Base-by-base conservation (phyloP, 192 early-diverging fungal genomes). In the Coemansia sp. region DNA sequence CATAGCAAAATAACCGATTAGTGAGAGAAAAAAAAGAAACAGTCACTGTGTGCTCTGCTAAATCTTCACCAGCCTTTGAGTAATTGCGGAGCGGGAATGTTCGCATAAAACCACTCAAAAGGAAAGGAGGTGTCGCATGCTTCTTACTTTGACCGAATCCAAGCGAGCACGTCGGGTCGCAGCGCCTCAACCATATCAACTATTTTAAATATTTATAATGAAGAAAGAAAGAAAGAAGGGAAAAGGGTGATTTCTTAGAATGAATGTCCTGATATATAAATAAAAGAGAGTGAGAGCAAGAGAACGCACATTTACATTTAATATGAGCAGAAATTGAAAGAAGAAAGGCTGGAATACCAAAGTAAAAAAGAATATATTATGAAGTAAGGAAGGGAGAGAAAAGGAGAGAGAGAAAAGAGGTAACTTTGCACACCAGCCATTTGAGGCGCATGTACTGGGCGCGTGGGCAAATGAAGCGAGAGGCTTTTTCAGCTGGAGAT, bases 71-170 rank as follows among this genome's bases (percentile, higher is more conserved):
- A 32, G 32, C 1, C 32, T 4, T 32, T 32, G 32, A 32, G 32
- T 4, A 32, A 32, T 32, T 32, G 32, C 32, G 32, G 32, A 32
- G 2, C 2, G 32, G 4, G 32, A 32, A 32, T 2, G 32, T 32
- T 32, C 2, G 32, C 32, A 32, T 32, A 4, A 0, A 2, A 2
- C 4, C 32, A 4, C 32, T 32, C 1, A 32, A 32, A 32, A 32
- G 32, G 32, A 32, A 32, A 32, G 32, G 32, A 32, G 32, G 32
- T 32, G 32, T 32, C 0, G 32, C 4, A 6, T n/a, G n/a, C 45
- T 64, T 4, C 65, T 57, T 65, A 54, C 64, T 67, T 45, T 57
- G 64, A 55, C 9, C 64, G 64, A 32, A 66, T 42, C 38, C 54
- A 53, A 7, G 37, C 64, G 12, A 66, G 64, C 14, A 66, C 42